phyloP scores from a whole-genome alignment of 2,329 filamentous ascomycete genomes.

The Curvularia spicifera region DNA sequence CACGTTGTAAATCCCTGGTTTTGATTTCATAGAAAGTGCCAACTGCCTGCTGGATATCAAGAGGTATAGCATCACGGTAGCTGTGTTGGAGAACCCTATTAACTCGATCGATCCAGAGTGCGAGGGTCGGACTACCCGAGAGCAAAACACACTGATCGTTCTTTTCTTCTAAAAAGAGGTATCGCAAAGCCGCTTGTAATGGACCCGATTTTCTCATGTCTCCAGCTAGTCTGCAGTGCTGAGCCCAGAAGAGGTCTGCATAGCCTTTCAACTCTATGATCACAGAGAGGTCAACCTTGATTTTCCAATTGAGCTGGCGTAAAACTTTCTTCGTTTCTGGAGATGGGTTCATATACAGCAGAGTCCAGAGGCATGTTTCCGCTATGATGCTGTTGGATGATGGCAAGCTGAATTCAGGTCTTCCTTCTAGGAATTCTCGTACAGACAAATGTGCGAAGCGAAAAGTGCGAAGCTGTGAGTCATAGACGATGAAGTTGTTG shows the following conservation, averaged over 20 bases:
- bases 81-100: too few species aligned
- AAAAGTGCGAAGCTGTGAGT: conserved; percentile 32
- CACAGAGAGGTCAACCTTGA: background rate
- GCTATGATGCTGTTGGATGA: background rate
- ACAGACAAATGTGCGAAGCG: conserved; percentile 45
- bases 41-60: too few species aligned
- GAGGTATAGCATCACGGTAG: too few species aligned
- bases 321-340: background rate
- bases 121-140: too few species aligned
- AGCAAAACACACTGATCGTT: too few species aligned
- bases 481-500: conserved; percentile 39
- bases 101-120: background rate
- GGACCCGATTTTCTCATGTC: background rate
- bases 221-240: background rate
- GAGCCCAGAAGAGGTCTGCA: background rate
- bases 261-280: background rate
- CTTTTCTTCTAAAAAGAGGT: background rate
- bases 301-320: background rate
- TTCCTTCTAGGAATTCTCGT: conserved; percentile 35
- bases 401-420: conserved; percentile 6
- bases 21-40: background rate
- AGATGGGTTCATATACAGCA: background rate
- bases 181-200: background rate
- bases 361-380: background rate
- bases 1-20: background rate